phyloP scores from a whole-genome alignment of 139 green algal genomes.

The Coccomyxa sp. region DNA sequence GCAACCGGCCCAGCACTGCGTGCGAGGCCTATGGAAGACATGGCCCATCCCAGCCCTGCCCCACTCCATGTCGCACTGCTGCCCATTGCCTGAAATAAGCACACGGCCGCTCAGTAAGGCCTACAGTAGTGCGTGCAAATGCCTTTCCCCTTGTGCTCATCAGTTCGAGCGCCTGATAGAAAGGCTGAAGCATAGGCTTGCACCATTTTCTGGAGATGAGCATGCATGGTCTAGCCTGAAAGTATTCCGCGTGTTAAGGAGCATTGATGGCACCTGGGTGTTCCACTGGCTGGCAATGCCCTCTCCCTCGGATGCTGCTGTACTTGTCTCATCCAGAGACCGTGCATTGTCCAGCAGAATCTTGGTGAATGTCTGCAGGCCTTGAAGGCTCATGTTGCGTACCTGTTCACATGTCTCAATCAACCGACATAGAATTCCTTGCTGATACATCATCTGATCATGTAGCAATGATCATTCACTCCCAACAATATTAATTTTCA shows the following conservation, averaged over 20 bases:
- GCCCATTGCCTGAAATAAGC: not conserved
- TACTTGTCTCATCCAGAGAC: too few species aligned
- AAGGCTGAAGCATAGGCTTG: not conserved
- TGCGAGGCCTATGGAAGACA: constrained; percentile 1
- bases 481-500: constrained; percentile 5
- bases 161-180: not conserved
- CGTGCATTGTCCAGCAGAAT: not conserved
- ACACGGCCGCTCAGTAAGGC: not conserved
- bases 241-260: too few species aligned
- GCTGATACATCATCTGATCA: not conserved
- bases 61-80: not conserved
- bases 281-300: too few species aligned
- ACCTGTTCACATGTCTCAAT: not conserved
- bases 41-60: constrained; percentile 1
- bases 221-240: not conserved
- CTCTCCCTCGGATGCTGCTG: too few species aligned
- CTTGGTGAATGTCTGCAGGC: not conserved
- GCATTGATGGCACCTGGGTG: too few species aligned
- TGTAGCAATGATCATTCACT: too few species aligned
- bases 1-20: too few species aligned
- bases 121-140: too few species aligned
- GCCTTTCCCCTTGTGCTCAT: not conserved
- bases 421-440: not conserved
- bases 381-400: not conserved
- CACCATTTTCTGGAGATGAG: not conserved